phyloP scores from a whole-genome alignment of 345 rosid species.

The Tarenaya hassleriana region DNA sequence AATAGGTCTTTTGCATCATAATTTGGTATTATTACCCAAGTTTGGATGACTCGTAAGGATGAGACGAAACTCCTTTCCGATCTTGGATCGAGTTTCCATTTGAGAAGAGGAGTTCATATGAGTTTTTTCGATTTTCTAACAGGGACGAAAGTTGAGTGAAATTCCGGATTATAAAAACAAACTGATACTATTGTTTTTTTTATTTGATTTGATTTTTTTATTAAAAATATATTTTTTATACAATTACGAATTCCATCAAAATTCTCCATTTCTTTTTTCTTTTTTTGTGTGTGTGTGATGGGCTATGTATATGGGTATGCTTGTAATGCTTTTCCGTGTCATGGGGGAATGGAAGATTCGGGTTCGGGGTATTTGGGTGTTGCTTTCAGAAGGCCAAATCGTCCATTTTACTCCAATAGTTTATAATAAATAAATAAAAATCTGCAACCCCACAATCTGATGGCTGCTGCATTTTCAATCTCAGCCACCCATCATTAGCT shows the following conservation, averaged over 20 bases:
- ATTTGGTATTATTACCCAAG: no score
- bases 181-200: constrained; percentile 6
- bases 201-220: constrained; percentile 9
- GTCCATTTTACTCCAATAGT: constrained; percentile 23
- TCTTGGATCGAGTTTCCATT: no score
- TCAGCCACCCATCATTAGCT: constrained; percentile 17
- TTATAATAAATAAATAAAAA: constrained; percentile 23
- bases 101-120: no score
- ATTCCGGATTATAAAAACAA: not conserved
- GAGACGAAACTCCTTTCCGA: no score
- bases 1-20: no score
- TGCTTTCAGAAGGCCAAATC: constrained; percentile 26
- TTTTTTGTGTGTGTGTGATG: no score
- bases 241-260: no score
- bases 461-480: constrained; percentile 21
- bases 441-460: constrained; percentile 26
- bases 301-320: constrained; percentile 25
- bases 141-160: no score
- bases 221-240: no score
- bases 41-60: no score
- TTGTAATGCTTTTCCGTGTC: constrained; percentile 20
- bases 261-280: no score
- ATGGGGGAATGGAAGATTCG: constrained; percentile 18
- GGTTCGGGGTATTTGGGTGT: constrained; percentile 15
- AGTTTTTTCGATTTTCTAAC: no score